Percentiles rank a stretch among this genome's conserved stretches.
Evolutionary conservation across 2,329 filamentous ascomycete genomes (phyloP).

Genomic region (Fusarium sp.): DNA sequence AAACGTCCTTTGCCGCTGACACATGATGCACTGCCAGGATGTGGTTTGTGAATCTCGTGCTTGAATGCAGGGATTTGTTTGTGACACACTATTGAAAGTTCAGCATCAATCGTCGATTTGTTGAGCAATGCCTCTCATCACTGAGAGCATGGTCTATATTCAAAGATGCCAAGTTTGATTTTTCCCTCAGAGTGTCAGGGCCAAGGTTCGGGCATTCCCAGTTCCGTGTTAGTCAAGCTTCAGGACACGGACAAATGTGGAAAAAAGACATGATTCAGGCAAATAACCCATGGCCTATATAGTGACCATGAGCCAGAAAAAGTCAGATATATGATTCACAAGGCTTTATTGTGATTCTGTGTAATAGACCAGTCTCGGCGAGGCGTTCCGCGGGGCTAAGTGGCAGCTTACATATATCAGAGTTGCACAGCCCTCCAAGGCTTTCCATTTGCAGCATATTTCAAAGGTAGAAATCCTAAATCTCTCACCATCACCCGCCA

Average conservation of each 20-base stretch:
- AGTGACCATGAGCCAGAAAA: neutral
- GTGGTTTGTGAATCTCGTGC: neutral
- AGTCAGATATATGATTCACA: constrained; percentile 4
- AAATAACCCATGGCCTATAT: neutral
- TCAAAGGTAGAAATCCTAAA: constrained; percentile 25
- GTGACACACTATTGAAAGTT: neutral
- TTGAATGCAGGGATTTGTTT: neutral
- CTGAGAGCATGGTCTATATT: neutral
- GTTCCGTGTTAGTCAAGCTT: constrained; percentile 16
- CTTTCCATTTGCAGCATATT: constrained; percentile 8
- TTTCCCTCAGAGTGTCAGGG: neutral
- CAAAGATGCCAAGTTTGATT: neutral
- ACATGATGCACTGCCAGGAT: constrained; percentile 2
- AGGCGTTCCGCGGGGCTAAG: constrained; percentile 31
- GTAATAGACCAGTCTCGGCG: constrained; percentile 2
- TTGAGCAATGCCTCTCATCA: neutral
- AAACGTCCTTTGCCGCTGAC: neutral
- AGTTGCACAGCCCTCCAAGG: constrained; percentile 26
- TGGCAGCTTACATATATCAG: constrained; percentile 20
- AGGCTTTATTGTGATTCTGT: constrained; percentile 18
- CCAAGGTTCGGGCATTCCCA: constrained; percentile 15
- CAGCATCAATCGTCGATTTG: neutral
- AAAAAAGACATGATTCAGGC: constrained; percentile 11
- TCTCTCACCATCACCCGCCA: constrained; percentile 24
- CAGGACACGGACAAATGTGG: constrained; percentile 17